Evolutionary conservation across 208 protist genomes (phyloP).

Genomic region (Crithidia bombi): DNA sequence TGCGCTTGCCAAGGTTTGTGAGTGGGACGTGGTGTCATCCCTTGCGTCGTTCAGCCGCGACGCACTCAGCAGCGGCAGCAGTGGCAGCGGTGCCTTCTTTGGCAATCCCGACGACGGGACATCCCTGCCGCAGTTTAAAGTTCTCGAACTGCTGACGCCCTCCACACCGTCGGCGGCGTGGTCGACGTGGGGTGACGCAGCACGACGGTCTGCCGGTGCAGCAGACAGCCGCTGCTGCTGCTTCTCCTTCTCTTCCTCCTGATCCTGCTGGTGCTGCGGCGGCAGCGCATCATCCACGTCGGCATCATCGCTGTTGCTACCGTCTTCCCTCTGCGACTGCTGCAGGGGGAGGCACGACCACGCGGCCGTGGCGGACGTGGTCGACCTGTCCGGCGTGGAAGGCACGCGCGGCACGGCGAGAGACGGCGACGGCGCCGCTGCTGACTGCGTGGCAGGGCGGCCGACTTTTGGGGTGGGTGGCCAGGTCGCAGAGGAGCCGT

Average conservation of each 20-base stretch:
- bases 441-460: neutral
- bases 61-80: too few species aligned
- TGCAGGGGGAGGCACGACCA: neutral
- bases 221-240: neutral
- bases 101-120: too few species aligned
- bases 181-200: neutral
- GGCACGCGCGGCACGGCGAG: neutral
- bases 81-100: too few species aligned
- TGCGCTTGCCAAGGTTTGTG: too few species aligned
- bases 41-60: too few species aligned
- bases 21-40: too few species aligned
- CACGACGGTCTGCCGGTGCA: neutral
- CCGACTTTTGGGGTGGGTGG: neutral
- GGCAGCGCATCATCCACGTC: too few species aligned
- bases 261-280: neutral
- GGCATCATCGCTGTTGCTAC: neutral
- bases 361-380: neutral
- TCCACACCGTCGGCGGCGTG: conserved; percentile 1
- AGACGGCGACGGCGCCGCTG: neutral
- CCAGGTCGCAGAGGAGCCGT: conserved; percentile 5
- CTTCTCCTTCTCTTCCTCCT: neutral
- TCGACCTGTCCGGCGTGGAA: neutral
- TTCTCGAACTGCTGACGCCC: too few species aligned
- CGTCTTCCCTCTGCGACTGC: neutral
- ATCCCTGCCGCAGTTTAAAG: too few species aligned